These are phyloP conservation scores for Penicillium pulvis DNA, from an alignment of 495 filamentous ascomycete species.

Conservation along the genomic window DNA sequence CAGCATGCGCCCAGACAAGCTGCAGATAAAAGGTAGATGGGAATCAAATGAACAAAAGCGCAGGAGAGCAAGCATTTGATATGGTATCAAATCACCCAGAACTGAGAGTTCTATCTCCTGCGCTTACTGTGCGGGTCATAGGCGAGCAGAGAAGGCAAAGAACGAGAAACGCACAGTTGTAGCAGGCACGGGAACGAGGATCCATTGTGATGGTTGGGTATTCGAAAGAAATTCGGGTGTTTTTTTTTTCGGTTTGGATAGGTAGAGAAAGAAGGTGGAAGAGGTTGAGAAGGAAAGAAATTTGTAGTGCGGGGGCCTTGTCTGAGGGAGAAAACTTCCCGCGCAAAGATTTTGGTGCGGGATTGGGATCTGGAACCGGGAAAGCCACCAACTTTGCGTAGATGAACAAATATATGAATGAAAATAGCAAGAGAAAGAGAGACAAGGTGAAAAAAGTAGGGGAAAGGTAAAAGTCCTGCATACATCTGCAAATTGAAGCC, in stretches of 20 bases:
- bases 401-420: neutral
- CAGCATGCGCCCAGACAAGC: slow-evolving; percentile 3
- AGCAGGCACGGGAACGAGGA: slow-evolving; percentile 64
- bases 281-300: slow-evolving; percentile 32
- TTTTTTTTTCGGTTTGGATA: slow-evolving; percentile 7
- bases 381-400: neutral
- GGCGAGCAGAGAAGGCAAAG: slow-evolving; percentile 9
- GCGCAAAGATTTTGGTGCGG: slow-evolving; percentile 11
- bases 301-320: slow-evolving; percentile 41
- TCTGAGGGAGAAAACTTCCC: slow-evolving; percentile 28
- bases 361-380: slow-evolving; percentile 3
- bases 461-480: neutral
- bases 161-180: slow-evolving; percentile 69
- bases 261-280: slow-evolving; percentile 15
- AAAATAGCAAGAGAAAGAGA: neutral
- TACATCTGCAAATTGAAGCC: neutral
- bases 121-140: slow-evolving; percentile 19
- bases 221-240: slow-evolving; percentile 1
- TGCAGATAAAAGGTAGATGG: neutral
- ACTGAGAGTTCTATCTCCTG: slow-evolving; percentile 4
- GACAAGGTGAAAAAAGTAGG: neutral
- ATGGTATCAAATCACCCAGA: neutral
- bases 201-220: slow-evolving; percentile 45
- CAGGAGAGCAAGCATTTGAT: neutral
- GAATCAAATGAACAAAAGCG: neutral